Base-by-base conservation (phyloP, 1,284 basidiomycete species). In the Puccinia polysora region DNA sequence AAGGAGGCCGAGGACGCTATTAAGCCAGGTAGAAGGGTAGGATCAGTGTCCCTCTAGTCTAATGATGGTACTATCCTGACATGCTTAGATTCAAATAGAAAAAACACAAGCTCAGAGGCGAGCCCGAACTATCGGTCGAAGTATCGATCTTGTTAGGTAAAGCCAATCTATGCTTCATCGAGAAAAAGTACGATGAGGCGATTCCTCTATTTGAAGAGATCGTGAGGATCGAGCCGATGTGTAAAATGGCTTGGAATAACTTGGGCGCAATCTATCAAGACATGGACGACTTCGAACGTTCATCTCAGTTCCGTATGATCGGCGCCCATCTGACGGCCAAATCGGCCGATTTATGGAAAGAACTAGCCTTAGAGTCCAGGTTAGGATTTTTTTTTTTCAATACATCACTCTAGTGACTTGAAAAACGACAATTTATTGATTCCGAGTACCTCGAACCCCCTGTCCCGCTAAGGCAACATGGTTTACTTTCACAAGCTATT, bases 141-240 rank as follows among this genome's bases (percentile, higher is more conserved):
- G 91, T 95, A 18, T 85, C 86, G 71, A 83, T 85, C 0, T 81
- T 94, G 4, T 85, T 97, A 52, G 90, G 91, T 18, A 86, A 89
- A 73, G 95, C 90, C 30, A 96, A 95, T 79, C 85, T 90, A 76
- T 88, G 88, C 1, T 97, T 90, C 79, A 86, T 93, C 62, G 86
- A 89, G 76, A 84, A 83, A 63, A 81, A 90, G 73, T 82, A 87
- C 20, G 81, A 84, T 1, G 84, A 87, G 75, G 88, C 91, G 0
- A 87, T 91, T 40, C 84, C 85, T 25, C 85, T 88, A 53, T 90
- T 94, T 84, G 87, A 89, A 78, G 91, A 97, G 78, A 90, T 97
- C 75, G 92, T 97, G 72, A 86, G 91, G 8, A 91, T 94, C 71
- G 94, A 97, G 79, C 91, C 93, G 1, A 86, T 89, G 38, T 89